Evolutionary conservation across 257 asterid genomes (phyloP), one percentile per base, ranked within the genome.

Genomic region (Misopates orontium): DNA sequence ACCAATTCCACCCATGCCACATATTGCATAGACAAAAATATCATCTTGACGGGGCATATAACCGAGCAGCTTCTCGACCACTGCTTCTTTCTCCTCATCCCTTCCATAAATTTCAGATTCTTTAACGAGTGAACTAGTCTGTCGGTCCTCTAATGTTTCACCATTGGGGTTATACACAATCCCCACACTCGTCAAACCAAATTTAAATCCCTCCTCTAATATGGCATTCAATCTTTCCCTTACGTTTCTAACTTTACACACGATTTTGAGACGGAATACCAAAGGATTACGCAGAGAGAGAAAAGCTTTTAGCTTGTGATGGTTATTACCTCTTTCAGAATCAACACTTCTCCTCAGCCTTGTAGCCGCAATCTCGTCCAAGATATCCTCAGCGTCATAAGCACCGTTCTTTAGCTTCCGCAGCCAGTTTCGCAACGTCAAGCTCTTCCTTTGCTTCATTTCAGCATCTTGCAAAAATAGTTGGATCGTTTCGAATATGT

Each of bases 1-100:
- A n/a, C n/a, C n/a, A n/a, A n/a, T n/a, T n/a, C n/a, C 85, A 0
- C 66, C 78, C 69, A 77, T 71, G 8, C 85, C 83, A 40, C 66
- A 69, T 20, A 80, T 42, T 0, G 77, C 79, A 60, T 16, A 66
- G 20, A 77, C 70, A 28, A 39, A 70, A 50, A 70, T 67, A 49
- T 39, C 64, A 64, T 56, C 71, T 36, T 55, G 16, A 17, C 60
- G 57, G 25, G 13, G 2, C 53, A 8, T 16, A n/a, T 17, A 16
- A 28, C 4, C 21, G 14, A 77, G 0, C 23, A 72, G 18, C 10
- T 45, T 50, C 32, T 25, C 49, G 7, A 81, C 44, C 12, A 81
- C 66, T 66, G 11, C 42, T 45, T 72, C 71, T 39, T 68, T 75
- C 14, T 80, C 83, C n/a, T n/a, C n/a, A n/a, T n/a, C n/a, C n/a